Percentiles rank a stretch among this genome's conserved stretches.
Conservation (phyloP, 139 green algal genomes). For the Picochlorum costavermella region DNA sequence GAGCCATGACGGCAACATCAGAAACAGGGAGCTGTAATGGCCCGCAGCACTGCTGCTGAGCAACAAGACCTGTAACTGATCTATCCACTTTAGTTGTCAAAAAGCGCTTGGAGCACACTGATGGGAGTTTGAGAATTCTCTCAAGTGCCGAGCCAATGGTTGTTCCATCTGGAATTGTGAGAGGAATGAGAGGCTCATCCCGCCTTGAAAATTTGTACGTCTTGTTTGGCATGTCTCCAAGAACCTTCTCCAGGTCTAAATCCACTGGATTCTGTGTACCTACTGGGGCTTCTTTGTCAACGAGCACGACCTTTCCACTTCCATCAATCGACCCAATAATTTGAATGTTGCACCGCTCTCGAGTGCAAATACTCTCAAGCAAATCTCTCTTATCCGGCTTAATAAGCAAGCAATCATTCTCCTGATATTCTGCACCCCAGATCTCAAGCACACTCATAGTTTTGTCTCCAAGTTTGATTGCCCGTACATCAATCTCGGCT, state of each 20-base stretch:
- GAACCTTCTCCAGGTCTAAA: conserved; percentile 91
- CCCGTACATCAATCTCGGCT: conserved; percentile 87
- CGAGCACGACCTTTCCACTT: conserved; percentile 73
- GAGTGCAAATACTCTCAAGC: conserved; percentile 77
- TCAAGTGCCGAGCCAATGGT: conserved; percentile 48
- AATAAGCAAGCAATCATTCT: conserved; percentile 94
- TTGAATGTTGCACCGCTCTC: conserved; percentile 88
- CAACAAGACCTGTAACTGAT: conserved; percentile 86
- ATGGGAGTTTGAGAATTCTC: conserved; percentile 78
- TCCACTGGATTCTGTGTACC: conserved; percentile 69
- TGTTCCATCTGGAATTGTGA: conserved; percentile 49
- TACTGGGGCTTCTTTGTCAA: conserved; percentile 54
- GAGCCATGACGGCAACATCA: conserved; percentile 87
- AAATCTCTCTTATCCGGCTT: conserved; percentile 54
- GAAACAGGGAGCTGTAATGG: conserved; percentile 81
- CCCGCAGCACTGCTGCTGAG: conserved; percentile 94
- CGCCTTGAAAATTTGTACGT: conserved; percentile 61
- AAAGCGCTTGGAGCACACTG: conserved; percentile 95
- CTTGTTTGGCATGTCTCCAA: conserved; percentile 97
- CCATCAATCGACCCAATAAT: conserved; percentile 92
- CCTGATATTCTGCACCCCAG: conserved; percentile 99
- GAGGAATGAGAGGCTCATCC: conserved; percentile 6
- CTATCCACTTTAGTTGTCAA: conserved; percentile 97
- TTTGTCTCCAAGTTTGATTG: conserved; percentile 83
- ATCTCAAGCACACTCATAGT: conserved; percentile 99